Evolutionary conservation across 768 basidiomycete genomes (phyloP).

Genomic region (Chalciporus piperatus): DNA sequence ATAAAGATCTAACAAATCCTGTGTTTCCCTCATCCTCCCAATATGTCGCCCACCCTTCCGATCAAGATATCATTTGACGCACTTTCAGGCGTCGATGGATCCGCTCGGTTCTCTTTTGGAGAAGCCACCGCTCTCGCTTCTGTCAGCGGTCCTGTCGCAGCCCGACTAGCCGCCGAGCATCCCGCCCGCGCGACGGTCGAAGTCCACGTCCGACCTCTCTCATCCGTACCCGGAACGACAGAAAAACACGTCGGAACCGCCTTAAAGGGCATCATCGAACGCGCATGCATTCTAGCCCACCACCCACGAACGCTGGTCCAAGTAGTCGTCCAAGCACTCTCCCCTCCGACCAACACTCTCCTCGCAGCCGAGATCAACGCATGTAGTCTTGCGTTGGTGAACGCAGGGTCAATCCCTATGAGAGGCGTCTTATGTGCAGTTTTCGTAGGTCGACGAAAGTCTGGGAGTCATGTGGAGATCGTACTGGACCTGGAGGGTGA

Average conservation of each 20-base stretch:
- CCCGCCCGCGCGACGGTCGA: slow-evolving; percentile 76
- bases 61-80: slow-evolving; percentile 50
- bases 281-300: slow-evolving; percentile 60
- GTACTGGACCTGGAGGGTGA: slow-evolving; percentile 53
- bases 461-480: slow-evolving; percentile 24
- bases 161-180: slow-evolving; percentile 63
- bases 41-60: slow-evolving; percentile 1
- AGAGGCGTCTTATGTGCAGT: slow-evolving; percentile 71
- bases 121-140: slow-evolving; percentile 56
- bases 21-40: background rate
- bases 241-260: slow-evolving; percentile 56
- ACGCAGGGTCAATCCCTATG: slow-evolving; percentile 71
- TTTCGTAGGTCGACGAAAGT: slow-evolving; percentile 42
- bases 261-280: slow-evolving; percentile 56
- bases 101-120: slow-evolving; percentile 55
- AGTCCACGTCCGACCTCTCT: slow-evolving; percentile 66
- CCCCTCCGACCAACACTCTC: slow-evolving; percentile 36
- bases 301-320: slow-evolving; percentile 75
- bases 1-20: background rate
- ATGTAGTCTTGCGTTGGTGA: slow-evolving; percentile 62
- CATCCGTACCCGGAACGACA: slow-evolving; percentile 65
- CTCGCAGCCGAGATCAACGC: slow-evolving; percentile 72
- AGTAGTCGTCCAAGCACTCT: slow-evolving; percentile 68
- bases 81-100: slow-evolving; percentile 73
- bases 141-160: slow-evolving; percentile 79